These are phyloP conservation scores for Xylaria sp. DNA, from an alignment of 2,329 filamentous ascomycete species.

Conservation along the genomic window DNA sequence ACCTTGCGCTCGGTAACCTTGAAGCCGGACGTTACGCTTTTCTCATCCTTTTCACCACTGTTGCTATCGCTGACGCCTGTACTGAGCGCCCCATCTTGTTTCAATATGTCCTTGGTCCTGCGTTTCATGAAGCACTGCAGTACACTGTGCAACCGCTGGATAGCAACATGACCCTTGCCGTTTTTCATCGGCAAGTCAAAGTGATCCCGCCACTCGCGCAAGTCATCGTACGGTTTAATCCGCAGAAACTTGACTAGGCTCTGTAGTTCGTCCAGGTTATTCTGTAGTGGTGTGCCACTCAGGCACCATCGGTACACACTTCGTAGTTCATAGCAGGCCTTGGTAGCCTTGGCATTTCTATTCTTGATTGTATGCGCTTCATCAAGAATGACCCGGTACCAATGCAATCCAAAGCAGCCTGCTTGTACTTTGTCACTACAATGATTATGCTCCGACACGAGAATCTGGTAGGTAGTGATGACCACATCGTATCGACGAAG, in stretches of 20 bases:
- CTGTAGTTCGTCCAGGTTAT: constrained; percentile 95
- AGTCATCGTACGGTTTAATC: constrained; percentile 88
- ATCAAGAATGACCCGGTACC: constrained; percentile 94
- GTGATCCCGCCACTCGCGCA: constrained; percentile 86
- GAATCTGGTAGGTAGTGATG: constrained; percentile 94
- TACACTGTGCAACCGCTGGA: constrained; percentile 82
- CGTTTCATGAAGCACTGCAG: constrained; percentile 97
- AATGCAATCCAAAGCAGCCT: constrained; percentile 88
- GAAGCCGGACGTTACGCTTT: constrained; percentile 67
- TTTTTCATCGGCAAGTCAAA: constrained; percentile 91
- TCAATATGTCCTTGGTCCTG: constrained; percentile 96
- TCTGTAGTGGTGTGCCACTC: constrained; percentile 96
- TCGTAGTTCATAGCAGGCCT: constrained; percentile 84
- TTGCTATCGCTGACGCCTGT: constrained; percentile 69
- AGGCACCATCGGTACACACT: constrained; percentile 95
- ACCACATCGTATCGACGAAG: constrained; percentile 90
- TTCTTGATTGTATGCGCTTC: constrained; percentile 99
- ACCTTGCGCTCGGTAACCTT: constrained; percentile 92
- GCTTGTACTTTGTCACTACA: constrained; percentile 70
- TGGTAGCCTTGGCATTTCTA: constrained; percentile 91
- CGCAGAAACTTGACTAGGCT: constrained; percentile 90
- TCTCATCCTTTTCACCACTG: constrained; percentile 55
- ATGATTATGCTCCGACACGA: constrained; percentile 86
- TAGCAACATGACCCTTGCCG: constrained; percentile 86
- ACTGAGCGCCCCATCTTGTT: constrained; percentile 80